Evolutionary conservation across 768 basidiomycete genomes (phyloP).

Genomic region (Mycena crocata): DNA sequence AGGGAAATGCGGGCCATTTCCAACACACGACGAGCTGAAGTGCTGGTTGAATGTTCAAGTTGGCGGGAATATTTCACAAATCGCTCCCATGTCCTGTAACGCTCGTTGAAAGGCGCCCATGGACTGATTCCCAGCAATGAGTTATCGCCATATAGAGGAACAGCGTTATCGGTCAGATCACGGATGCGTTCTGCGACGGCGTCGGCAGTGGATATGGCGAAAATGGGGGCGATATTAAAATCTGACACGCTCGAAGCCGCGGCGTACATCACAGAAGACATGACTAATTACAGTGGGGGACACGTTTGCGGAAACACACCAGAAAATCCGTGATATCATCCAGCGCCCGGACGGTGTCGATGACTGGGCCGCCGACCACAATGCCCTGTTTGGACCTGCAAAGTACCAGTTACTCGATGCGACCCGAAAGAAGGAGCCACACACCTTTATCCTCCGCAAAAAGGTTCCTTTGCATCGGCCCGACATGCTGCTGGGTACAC

Average conservation of each 20-base stretch:
- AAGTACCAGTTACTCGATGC: not conserved
- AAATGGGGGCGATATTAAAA: not conserved
- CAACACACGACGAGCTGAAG: not conserved
- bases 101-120: constrained; percentile 4
- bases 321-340: not conserved
- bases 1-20: not conserved
- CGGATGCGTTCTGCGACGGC: not conserved
- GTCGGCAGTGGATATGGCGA: not conserved
- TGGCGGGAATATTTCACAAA: constrained; percentile 16
- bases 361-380: not conserved
- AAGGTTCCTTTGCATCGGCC: not conserved
- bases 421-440: not conserved
- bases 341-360: not conserved
- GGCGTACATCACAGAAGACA: constrained; percentile 1
- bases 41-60: not conserved
- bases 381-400: not conserved
- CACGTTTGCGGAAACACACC: too few species aligned
- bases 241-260: not conserved
- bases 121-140: not conserved
- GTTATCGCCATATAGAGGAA: constrained; percentile 1
- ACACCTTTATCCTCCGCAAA: too few species aligned
- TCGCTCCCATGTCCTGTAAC: constrained; percentile 17
- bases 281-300: too few species aligned
- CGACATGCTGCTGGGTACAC: constrained; percentile 15
- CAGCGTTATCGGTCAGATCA: not conserved